These are phyloP conservation scores for Sisymbrium irio DNA, from an alignment of 345 rosid species.

Conservation along the genomic window DNA sequence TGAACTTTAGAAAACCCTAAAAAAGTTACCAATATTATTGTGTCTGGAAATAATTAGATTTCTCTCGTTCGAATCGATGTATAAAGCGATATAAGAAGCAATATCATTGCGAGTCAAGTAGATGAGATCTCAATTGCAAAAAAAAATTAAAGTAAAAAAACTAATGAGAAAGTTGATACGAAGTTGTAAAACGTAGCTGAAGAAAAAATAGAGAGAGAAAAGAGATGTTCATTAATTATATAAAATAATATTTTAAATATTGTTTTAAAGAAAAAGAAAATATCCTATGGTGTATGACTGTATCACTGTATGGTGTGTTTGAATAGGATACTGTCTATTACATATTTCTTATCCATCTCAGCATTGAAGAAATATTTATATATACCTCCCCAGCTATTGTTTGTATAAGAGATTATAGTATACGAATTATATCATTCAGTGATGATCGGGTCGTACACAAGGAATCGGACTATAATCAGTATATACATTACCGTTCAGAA, in stretches of 20 bases:
- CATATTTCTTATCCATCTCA: background rate
- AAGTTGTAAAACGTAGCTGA: background rate
- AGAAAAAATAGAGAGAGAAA: background rate
- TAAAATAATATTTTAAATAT: background rate
- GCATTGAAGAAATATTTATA: background rate
- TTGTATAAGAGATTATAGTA: background rate
- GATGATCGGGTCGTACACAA: too few relatives aligned
- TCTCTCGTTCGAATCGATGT: background rate
- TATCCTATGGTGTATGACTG: background rate
- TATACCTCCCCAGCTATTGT: background rate
- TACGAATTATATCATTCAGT: background rate
- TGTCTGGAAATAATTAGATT: background rate
- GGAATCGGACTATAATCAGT: background rate
- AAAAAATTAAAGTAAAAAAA: background rate
- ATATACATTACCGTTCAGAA: background rate
- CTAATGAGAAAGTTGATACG: background rate
- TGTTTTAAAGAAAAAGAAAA: background rate
- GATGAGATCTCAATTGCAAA: background rate
- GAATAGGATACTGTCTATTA: constrained; percentile 3
- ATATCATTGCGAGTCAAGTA: background rate
- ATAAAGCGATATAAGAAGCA: background rate
- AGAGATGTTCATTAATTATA: background rate
- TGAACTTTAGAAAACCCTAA: background rate
- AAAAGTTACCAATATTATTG: background rate
- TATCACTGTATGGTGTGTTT: too few relatives aligned